Evolutionary conservation across 2,329 filamentous ascomycete genomes (phyloP).

Genomic region (Bipolaris victoriae): DNA sequence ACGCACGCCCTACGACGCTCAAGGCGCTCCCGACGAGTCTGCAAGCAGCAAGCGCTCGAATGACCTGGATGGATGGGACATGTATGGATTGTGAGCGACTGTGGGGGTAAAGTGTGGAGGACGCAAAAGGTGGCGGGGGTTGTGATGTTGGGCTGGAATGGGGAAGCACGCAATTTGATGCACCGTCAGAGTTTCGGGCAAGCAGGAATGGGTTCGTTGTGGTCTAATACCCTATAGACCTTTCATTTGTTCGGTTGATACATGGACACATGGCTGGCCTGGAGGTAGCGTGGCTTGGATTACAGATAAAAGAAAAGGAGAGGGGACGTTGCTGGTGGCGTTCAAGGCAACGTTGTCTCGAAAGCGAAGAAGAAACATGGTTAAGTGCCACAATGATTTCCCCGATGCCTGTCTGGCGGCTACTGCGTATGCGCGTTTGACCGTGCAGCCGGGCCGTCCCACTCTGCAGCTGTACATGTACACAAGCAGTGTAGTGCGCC

Average conservation of each 20-base stretch:
- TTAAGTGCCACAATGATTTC: slow-evolving; percentile 1
- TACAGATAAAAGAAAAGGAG: slow-evolving; percentile 42
- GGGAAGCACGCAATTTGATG: slow-evolving; percentile 21
- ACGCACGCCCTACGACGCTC: slow-evolving; percentile 47
- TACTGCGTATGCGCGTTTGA: slow-evolving; percentile 11
- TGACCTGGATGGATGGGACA: slow-evolving; percentile 67
- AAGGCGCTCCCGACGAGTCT: slow-evolving; percentile 15
- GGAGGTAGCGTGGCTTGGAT: slow-evolving; percentile 31
- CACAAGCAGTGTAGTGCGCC: neutral
- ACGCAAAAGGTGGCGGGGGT: slow-evolving; percentile 11
- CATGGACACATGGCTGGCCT: slow-evolving; percentile 31
- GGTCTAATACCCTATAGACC: slow-evolving; percentile 37
- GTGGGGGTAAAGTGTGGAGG: slow-evolving; percentile 11
- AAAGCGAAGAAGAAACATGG: slow-evolving; percentile 31
- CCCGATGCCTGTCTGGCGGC: slow-evolving; percentile 8
- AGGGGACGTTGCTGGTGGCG: slow-evolving; percentile 31
- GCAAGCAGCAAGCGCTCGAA: slow-evolving; percentile 21
- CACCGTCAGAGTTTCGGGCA: slow-evolving; percentile 17
- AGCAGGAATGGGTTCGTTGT: slow-evolving; percentile 20
- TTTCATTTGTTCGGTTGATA: slow-evolving; percentile 29
- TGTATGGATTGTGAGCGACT: slow-evolving; percentile 61
- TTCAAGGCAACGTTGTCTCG: slow-evolving; percentile 31
- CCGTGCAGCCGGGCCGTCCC: slow-evolving; percentile 18
- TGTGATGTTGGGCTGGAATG: slow-evolving; percentile 15
- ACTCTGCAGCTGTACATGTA: slow-evolving; percentile 10